phyloP scores from a whole-genome alignment of 2,329 filamentous ascomycete species.

The Tolypocladium tundrense region DNA sequence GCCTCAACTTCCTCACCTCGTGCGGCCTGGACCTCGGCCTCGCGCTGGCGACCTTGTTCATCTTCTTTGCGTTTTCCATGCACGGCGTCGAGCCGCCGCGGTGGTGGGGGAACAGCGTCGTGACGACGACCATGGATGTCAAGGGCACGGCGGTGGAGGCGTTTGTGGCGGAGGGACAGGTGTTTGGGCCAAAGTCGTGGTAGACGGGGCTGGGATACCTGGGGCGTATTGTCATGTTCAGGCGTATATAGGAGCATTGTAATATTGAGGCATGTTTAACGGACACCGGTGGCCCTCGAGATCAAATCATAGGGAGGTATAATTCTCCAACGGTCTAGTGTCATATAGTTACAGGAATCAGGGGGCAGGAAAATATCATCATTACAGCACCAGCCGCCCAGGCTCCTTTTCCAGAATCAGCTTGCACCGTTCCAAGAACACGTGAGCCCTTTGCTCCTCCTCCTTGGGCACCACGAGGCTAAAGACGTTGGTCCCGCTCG shows the following conservation, averaged over 20 bases:
- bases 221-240: not conserved
- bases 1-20: conserved; percentile 62
- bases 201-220: conserved; percentile 10
- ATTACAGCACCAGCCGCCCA: conserved; percentile 57
- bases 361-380: conserved; percentile 9
- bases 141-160: conserved; percentile 48
- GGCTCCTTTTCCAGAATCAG: conserved; percentile 71
- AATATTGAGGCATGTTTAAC: not conserved
- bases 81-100: conserved; percentile 48
- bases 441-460: conserved; percentile 71
- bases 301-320: not conserved
- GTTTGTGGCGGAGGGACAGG: conserved; percentile 40
- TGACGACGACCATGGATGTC: conserved; percentile 51
- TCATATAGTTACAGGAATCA: conserved; percentile 18
- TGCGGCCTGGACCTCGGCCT: conserved; percentile 61
- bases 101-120: conserved; percentile 61
- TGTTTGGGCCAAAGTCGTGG: conserved; percentile 52
- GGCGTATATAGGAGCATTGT: not conserved
- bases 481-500: conserved; percentile 63
- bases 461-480: conserved; percentile 67
- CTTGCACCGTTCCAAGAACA: conserved; percentile 84
- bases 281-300: not conserved
- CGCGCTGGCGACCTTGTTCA: conserved; percentile 54
- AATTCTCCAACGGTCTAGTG: conserved; percentile 4
- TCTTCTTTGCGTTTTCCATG: conserved; percentile 61